These are phyloP conservation scores for Collybia sp. DNA, from an alignment of 768 basidiomycete genomes.

Conservation along the genomic window DNA sequence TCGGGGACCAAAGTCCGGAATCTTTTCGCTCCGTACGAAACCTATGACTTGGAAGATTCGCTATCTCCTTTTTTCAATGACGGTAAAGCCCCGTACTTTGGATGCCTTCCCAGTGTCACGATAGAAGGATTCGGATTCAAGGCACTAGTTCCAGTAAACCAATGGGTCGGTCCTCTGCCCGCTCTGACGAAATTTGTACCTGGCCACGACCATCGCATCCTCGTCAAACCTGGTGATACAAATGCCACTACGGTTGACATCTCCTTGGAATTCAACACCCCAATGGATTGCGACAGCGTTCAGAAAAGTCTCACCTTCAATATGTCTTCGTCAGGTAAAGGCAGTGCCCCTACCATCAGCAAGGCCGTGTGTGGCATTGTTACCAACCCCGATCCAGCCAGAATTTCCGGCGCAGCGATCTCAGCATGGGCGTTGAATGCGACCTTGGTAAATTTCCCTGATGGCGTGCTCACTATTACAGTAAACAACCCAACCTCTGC, in stretches of 20 bases:
- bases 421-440: slow-evolving; percentile 74
- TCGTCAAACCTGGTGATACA: slow-evolving; percentile 36
- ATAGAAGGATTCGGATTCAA: slow-evolving; percentile 81
- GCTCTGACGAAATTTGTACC: slow-evolving; percentile 76
- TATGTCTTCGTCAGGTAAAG: slow-evolving; percentile 64
- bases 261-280: slow-evolving; percentile 70
- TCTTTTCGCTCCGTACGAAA: slow-evolving; percentile 80
- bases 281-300: slow-evolving; percentile 72
- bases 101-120: slow-evolving; percentile 64
- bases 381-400: slow-evolving; percentile 40
- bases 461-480: slow-evolving; percentile 77
- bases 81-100: slow-evolving; percentile 57
- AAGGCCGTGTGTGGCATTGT: slow-evolving; percentile 45
- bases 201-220: slow-evolving; percentile 80
- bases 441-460: slow-evolving; percentile 70
- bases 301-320: slow-evolving; percentile 60
- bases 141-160: slow-evolving; percentile 59
- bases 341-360: slow-evolving; percentile 49
- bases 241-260: slow-evolving; percentile 62
- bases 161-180: slow-evolving; percentile 72
- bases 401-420: slow-evolving; percentile 46
- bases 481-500: slow-evolving; percentile 50
- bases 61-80: slow-evolving; percentile 57
- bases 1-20: slow-evolving; percentile 64
- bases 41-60: slow-evolving; percentile 65